These are phyloP conservation scores for Melastoma malabathricum DNA, from an alignment of 345 rosid genomes.

Conservation along the genomic window DNA sequence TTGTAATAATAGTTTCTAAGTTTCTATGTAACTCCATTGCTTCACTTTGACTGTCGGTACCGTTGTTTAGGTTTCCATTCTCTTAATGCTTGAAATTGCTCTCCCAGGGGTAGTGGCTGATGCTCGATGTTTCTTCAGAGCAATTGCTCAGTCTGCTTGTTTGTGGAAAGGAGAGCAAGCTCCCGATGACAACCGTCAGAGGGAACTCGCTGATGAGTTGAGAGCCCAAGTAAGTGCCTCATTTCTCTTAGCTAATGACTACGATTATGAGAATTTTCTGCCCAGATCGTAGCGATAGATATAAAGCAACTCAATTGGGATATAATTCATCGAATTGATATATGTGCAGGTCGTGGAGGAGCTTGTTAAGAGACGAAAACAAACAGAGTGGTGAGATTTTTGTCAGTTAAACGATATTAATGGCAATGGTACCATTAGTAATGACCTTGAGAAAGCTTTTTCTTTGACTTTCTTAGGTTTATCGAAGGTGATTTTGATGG, in stretches of 20 bases:
- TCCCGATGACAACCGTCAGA: slow-evolving; percentile 42
- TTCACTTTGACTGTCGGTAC: too few relatives aligned
- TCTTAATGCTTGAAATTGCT: too few relatives aligned
- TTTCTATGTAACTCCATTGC: too few relatives aligned
- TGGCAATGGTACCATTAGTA: not conserved
- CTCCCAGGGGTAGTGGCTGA: slow-evolving; percentile 52
- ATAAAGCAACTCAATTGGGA: too few relatives aligned
- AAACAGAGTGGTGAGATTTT: slow-evolving; percentile 43
- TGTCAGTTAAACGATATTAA: not conserved
- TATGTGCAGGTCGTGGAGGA: slow-evolving; percentile 46
- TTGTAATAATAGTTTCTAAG: too few relatives aligned
- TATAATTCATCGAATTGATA: too few relatives aligned
- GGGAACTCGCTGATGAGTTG: slow-evolving; percentile 63
- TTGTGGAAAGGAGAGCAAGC: slow-evolving; percentile 45
- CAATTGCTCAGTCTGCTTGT: slow-evolving; percentile 47
- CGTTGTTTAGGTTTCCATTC: too few relatives aligned
- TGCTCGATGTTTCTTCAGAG: slow-evolving; percentile 67
- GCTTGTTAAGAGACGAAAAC: slow-evolving; percentile 54
- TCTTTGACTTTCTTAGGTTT: slow-evolving; percentile 23
- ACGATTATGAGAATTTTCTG: too few relatives aligned
- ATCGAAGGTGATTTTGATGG: slow-evolving; percentile 67
- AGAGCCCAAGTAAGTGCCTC: slow-evolving; percentile 34
- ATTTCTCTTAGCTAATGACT: too few relatives aligned
- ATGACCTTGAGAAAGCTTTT: not conserved
- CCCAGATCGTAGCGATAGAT: too few relatives aligned